Base-by-base conservation (phyloP, 225 moss, liverwort and hornwort species). In the Polytrichum formosum region DNA sequence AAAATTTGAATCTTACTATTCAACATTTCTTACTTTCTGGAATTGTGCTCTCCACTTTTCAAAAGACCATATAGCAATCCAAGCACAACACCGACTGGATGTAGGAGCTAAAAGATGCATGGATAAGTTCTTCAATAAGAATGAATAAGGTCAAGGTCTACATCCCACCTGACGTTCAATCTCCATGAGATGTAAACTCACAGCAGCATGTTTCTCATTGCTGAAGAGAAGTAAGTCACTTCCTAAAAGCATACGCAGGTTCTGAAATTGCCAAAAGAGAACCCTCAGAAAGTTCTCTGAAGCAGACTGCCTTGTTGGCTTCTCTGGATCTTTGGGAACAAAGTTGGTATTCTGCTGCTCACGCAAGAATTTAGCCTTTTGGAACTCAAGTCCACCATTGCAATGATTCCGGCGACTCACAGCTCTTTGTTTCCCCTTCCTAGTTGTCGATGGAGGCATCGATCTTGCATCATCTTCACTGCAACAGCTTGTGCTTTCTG, bases 171-270 rank as follows among this genome's bases (percentile, higher is more conserved):
- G 98, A 56, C 92, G 94, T 68, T 88, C 94, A 74, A 98, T 91
- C 78, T 94, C 98, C 77, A 98, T 88, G 22, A 94, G 83, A 86
- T 91, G 98, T 75, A 98, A 78, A 83, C 94, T 98, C 56, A 94
- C 98, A 72, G 94, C 92, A 23, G 90, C 87, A 72, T 98, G 98
- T 67, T 92, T 91, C 65, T 98, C 94, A 69, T 98, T 92, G 72
- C 92, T 98, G 66, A 98, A 94, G 22, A 98, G 74, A 56, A 98
- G 85, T 67, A 98, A 86, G 73, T 94, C 98, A 80, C 98, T 98
- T 63, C 94, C 98, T 66, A 98, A 67, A 10, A 98, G 88, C 92
- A 98, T 98, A 53, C 98, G 90, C 77, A 98, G 66, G 72, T 92
- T 94, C 67, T 98, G 91, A 30, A 98, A 98, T 76, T 98, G 91